These are phyloP conservation scores for Cerrena zonata DNA, from an alignment of 1,284 basidiomycete species.

Conservation along the genomic window DNA sequence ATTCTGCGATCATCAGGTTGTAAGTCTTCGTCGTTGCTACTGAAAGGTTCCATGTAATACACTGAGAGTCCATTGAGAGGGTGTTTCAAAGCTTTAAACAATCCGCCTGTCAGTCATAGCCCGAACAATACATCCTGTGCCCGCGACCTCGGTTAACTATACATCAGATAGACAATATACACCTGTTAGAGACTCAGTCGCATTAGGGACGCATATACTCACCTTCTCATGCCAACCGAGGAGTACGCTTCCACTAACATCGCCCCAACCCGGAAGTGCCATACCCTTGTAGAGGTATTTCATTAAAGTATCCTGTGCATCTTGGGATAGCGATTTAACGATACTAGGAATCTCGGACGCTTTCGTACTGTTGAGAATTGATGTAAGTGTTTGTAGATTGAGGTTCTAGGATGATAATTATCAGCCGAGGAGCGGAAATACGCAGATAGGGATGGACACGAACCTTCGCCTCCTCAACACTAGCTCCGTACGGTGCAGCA, in stretches of 20 bases:
- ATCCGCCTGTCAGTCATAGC: constrained; percentile 92
- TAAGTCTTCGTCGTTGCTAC: too few relatives aligned
- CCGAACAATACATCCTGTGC: constrained; percentile 92
- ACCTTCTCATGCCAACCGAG: constrained; percentile 97
- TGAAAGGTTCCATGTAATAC: too few relatives aligned
- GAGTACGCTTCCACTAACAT: constrained; percentile 83
- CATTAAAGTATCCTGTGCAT: constrained; percentile 91
- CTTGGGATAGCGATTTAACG: constrained; percentile 69
- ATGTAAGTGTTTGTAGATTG: constrained; percentile 80
- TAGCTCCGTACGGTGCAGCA: constrained; percentile 78
- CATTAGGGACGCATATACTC: constrained; percentile 22
- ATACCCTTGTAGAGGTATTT: constrained; percentile 98
- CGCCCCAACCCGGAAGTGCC: constrained; percentile 77
- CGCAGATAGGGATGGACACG: constrained; percentile 16
- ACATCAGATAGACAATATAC: too few relatives aligned
- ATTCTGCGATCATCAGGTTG: too few relatives aligned
- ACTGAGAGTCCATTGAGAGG: too few relatives aligned
- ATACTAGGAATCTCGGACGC: constrained; percentile 80
- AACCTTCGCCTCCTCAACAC: constrained; percentile 86
- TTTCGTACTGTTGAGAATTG: constrained; percentile 93
- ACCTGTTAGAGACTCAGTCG: too few relatives aligned
- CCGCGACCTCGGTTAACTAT: constrained; percentile 90
- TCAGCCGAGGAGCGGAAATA: constrained; percentile 5
- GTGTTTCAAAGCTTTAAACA: constrained; percentile 44
- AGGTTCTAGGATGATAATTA: constrained; percentile 46